Evolutionary conservation across 108 stramenopile genomes (phyloP), one percentile per base, ranked within the genome.

Genomic region (Cyclotella sp.): DNA sequence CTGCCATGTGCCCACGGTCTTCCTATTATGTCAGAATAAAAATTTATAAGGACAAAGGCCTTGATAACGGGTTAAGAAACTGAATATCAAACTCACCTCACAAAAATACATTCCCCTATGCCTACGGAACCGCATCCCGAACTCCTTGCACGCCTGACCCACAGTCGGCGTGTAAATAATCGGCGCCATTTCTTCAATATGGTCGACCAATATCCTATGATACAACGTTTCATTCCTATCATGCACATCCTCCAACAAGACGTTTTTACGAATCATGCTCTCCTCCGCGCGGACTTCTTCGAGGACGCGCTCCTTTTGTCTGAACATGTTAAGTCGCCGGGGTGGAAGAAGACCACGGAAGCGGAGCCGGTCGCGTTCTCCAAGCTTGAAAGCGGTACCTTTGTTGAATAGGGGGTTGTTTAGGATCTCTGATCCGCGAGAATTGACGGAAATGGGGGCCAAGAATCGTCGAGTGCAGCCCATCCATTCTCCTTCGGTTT

Each of bases 101-200:
- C 92, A 81, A 72, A 99, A 93, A 78, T 98, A 99, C 95, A 99
- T 97, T 15, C 99, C 99, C 21, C 97, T 84, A 3, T 97, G 91
- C 62, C 94, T 77, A 12, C 93, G 89, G 85, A 87, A 97, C 30
- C 85, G 75, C 21, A 73, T 59, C 7, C 76, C 87, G 73, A 93
- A 91, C 72, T 96, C 94, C 73, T 91, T 90, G 69, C 99, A 99
- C 29, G 97, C 98, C 85, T 96, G 94, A 11, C 98, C 99, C 0
- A 99, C 99, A 7, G 98, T 98, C 29, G 99, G 99, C 3, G 99
- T 99, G 90, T 99, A 99, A 72, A 99, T 97, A 61, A 98, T 75
- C 10, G 98, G 98, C 47, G 97, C 96, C 88, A 97, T 88, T 85
- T 98, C 97, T 53, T 93, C 93, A 59, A 98, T 93, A 83, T 99